Conservation (phyloP, 441 rosid genomes). For the Eutrema salsugineum region DNA sequence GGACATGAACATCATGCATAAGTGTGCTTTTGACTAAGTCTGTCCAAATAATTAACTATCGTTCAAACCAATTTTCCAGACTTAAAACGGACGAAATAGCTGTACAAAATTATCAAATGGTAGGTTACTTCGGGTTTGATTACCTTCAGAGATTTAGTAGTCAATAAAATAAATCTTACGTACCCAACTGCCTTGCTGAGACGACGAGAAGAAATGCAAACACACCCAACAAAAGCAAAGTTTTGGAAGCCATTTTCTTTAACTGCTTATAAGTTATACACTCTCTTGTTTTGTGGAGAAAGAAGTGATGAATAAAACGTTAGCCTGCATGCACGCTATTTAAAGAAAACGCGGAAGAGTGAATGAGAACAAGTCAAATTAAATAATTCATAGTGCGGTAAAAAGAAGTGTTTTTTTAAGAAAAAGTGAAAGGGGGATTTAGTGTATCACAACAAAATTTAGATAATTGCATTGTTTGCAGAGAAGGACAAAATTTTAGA, state of each 20-base stretch:
- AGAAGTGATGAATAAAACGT: constrained; percentile 7
- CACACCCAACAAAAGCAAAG: constrained; percentile 26
- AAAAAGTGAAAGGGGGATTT: background rate
- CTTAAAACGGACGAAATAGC: background rate
- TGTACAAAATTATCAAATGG: background rate
- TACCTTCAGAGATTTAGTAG: background rate
- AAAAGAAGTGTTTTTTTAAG: background rate
- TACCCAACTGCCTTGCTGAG: constrained; percentile 12
- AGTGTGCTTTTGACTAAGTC: background rate
- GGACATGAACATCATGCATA: background rate
- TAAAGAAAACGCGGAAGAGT: background rate
- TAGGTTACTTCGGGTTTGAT: background rate
- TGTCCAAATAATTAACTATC: background rate
- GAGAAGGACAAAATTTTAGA: background rate
- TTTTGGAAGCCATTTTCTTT: constrained; percentile 31
- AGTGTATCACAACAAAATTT: background rate
- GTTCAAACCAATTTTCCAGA: background rate
- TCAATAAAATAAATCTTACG: background rate
- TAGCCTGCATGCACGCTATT: background rate
- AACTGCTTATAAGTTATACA: background rate
- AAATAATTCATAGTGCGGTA: background rate
- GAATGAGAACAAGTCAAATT: background rate
- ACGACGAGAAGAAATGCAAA: constrained; percentile 28
- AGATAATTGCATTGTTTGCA: background rate
- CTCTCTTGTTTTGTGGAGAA: background rate